Base-by-base conservation (phyloP, 2,329 filamentous ascomycete species). In the Thielaviopsis ethacetica region DNA sequence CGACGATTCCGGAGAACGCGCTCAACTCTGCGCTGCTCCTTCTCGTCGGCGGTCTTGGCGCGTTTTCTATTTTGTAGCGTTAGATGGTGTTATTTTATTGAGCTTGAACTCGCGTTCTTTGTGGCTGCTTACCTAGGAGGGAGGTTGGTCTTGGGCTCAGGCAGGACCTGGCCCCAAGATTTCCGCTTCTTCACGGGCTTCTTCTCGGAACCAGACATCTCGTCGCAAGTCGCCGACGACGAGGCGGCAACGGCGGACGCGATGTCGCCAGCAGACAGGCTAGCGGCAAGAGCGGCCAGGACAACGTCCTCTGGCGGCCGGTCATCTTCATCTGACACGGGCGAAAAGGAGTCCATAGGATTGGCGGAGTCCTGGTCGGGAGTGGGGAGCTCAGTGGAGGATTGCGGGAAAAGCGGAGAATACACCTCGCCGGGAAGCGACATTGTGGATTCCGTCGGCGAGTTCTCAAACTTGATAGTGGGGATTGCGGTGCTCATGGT, bases 11-110 rank as follows among this genome's bases (percentile, higher is more conserved):
- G 86, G 66, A 97, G 88, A 64, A 98, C 93, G 63, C 93, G 88
- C 76, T 98, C 93, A 59, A 97, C 94, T 62, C 93, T 87, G 52
- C 93, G 86, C 72, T 98, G 93, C 73, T 97, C 93, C 75, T 98
- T 98, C 73, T 98, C 93, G 68, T 96, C 93, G 67, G 95, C 91
- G 2, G 93, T 98, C 80, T 97, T 98, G 66, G 93, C 93, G 63
- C 93, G 89, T 82, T 98, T 98, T 65, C 87, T 89, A 63, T 26
- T 24, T 10, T 34, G 10, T 10, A 27, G 1, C 5, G 49, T 61
- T 56, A 59, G 56, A 1, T 19, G 2, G 4, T 38, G 15, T 52
- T 52, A 9, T 26, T 19, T 5, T 54, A 17, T 38, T 55, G 27
- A 22, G 17, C 30, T 22, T 38, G 10, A 34, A 9, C 17, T n/a